Evolutionary conservation across 140 eudicot species (phyloP).

Genomic region (Stevia rebaudiana): DNA sequence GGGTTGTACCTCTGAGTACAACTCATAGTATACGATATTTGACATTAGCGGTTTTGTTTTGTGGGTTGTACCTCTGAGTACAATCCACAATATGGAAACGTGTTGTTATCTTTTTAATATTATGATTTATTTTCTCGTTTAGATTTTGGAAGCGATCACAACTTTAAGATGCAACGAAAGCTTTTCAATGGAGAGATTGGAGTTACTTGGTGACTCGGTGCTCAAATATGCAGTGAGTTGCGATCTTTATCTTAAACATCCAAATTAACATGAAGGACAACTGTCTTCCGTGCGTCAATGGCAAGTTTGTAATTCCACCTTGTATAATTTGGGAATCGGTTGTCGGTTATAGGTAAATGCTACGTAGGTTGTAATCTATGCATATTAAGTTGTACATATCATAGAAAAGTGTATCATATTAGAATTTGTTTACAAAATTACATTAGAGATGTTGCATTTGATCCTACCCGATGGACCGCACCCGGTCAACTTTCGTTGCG

Average conservation of each 20-base stretch:
- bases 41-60: background rate
- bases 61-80: background rate
- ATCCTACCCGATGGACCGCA: constrained; percentile 90
- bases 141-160: constrained; percentile 92
- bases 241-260: constrained; percentile 58
- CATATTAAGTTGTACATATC: background rate
- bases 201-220: constrained; percentile 96
- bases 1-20: background rate
- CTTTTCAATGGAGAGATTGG: constrained; percentile 91
- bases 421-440: constrained; percentile 35
- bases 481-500: constrained; percentile 77
- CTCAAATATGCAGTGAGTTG: constrained; percentile 77
- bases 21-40: too few relatives aligned
- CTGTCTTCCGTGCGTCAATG: constrained; percentile 45
- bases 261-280: constrained; percentile 72
- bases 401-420: background rate
- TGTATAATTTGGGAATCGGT: constrained; percentile 57
- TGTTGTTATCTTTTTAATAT: constrained; percentile 5
- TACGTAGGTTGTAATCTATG: background rate
- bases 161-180: constrained; percentile 77
- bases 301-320: constrained; percentile 60
- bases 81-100: constrained; percentile 1
- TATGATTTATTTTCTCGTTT: constrained; percentile 10
- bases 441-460: constrained; percentile 76
- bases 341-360: constrained; percentile 55